phyloP scores from a whole-genome alignment of 148 eudicot species.

The Cornus suecica region DNA sequence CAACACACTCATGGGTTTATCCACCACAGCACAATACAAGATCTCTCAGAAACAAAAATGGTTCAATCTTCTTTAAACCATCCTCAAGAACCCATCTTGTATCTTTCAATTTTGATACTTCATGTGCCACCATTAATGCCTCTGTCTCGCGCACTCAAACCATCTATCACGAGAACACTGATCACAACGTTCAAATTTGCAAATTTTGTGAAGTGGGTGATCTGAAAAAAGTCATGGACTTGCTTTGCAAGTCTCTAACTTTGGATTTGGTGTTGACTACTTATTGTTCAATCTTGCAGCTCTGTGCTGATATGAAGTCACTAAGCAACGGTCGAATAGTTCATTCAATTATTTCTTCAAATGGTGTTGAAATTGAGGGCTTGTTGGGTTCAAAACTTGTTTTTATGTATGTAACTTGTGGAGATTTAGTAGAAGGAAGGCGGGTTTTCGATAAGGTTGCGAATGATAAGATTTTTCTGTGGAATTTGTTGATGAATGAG shows the following conservation, averaged over 20 bases:
- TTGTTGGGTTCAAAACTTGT: slow-evolving; percentile 60
- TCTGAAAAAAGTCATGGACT: slow-evolving; percentile 48
- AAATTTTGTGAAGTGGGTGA: slow-evolving; percentile 47
- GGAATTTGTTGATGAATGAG: slow-evolving; percentile 68
- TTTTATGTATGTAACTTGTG: slow-evolving; percentile 73
- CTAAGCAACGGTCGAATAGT: slow-evolving; percentile 42
- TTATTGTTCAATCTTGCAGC: slow-evolving; percentile 52
- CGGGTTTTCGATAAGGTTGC: slow-evolving; percentile 46
- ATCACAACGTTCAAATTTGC: slow-evolving; percentile 35
- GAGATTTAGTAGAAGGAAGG: slow-evolving; percentile 61
- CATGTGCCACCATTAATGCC: slow-evolving; percentile 5
- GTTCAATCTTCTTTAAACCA: slow-evolving; percentile 4
- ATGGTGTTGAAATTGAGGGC: slow-evolving; percentile 32
- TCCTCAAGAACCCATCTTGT: slow-evolving; percentile 8
- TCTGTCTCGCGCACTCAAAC: slow-evolving; percentile 11
- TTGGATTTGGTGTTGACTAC: slow-evolving; percentile 41
- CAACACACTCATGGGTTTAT: slow-evolving; percentile 13
- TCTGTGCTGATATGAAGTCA: slow-evolving; percentile 52
- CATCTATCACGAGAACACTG: slow-evolving; percentile 7
- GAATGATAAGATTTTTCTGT: slow-evolving; percentile 60
- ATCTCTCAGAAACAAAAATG: slow-evolving; percentile 9
- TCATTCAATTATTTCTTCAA: slow-evolving; percentile 47
- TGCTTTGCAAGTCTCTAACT: slow-evolving; percentile 26
- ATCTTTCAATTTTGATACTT: slow-evolving; percentile 7
- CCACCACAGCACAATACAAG: slow-evolving; percentile 4